Base-by-base conservation (phyloP, 345 rosid genomes). In the Gossypium thurberi region DNA sequence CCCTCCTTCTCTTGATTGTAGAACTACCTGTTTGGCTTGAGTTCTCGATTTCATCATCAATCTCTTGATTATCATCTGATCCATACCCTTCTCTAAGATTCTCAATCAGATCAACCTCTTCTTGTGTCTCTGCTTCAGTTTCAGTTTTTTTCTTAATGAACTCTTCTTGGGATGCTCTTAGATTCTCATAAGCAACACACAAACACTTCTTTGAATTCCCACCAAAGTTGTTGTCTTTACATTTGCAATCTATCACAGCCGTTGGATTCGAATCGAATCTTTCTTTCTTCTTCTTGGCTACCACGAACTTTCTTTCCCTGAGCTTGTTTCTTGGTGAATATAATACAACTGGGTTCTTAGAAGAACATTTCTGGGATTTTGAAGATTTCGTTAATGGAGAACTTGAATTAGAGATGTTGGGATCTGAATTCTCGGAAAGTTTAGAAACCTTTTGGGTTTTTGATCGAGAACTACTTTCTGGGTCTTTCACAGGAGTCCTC, bases 141-240 rank as follows among this genome's bases (percentile, higher is more conserved):
- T 42, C 82, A 57, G 18, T 73, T 76, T 48, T 65, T 9, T 72
- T 82, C 81, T 80, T 89, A 74, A 87, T 85, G 51, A 91, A 92
- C 76, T 87, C 97, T 73, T 91, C 97, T 71, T 90, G 98, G 0
- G 97, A 92, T 67, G 92, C 93, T 74, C 94, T 87, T 70, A 92
- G 78, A 37, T 78, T 88, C 80, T 91, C 89, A 74, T 88, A 90
- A 3, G 97, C 97, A 47, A 87, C 85, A 72, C 96, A 94, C 18
- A 91, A 84, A 76, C 98, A 91, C 74, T 90, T 91, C 74, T 78
- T 86, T 76, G 69, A 64, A 52, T 82, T 86, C 63, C 86, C 92
- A 0, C 86, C 90, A 59, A 56, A 56, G 74, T 79, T 80, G 10
- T 53, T 80, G 10, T 53, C 58, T 53, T 53, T 53, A 9, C 58